Evolutionary conservation across 2,329 filamentous ascomycete species (phyloP).

Genomic region (Penicillium sp.): DNA sequence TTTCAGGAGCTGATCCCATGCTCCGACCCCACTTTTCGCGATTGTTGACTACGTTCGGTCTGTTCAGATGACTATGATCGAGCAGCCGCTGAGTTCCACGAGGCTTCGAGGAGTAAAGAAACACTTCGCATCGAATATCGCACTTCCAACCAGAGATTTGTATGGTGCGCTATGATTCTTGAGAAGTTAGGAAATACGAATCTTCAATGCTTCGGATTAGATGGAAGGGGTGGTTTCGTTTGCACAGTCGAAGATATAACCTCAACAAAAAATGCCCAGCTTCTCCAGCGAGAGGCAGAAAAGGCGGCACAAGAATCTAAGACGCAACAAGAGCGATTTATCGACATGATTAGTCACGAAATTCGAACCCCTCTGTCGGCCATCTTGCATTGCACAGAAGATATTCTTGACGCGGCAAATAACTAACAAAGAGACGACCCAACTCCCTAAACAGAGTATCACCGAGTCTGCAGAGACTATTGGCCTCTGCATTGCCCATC

Average conservation of each 20-base stretch:
- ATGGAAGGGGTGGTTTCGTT: constrained; percentile 18
- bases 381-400: constrained; percentile 63
- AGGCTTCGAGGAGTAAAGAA: neutral
- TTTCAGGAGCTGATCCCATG: constrained; percentile 24
- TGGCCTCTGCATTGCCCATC: constrained; percentile 75
- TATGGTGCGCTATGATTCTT: constrained; percentile 28
- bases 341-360: constrained; percentile 69
- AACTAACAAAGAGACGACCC: constrained; percentile 2
- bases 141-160: constrained; percentile 9
- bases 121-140: constrained; percentile 31
- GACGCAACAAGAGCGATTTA: constrained; percentile 77
- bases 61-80: constrained; percentile 24
- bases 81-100: constrained; percentile 15
- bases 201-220: constrained; percentile 11
- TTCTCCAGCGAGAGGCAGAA: constrained; percentile 75
- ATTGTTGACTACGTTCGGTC: constrained; percentile 23
- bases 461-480: constrained; percentile 79
- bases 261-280: constrained; percentile 82
- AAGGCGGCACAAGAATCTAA: constrained; percentile 83
- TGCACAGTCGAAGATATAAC: constrained; percentile 76
- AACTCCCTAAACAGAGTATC: constrained; percentile 59
- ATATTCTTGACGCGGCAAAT: constrained; percentile 33
- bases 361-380: constrained; percentile 63
- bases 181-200: constrained; percentile 16
- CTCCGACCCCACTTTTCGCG: constrained; percentile 7